Evolutionary conservation across 495 filamentous ascomycete species (phyloP).

Genomic region (Niebla homalea): DNA sequence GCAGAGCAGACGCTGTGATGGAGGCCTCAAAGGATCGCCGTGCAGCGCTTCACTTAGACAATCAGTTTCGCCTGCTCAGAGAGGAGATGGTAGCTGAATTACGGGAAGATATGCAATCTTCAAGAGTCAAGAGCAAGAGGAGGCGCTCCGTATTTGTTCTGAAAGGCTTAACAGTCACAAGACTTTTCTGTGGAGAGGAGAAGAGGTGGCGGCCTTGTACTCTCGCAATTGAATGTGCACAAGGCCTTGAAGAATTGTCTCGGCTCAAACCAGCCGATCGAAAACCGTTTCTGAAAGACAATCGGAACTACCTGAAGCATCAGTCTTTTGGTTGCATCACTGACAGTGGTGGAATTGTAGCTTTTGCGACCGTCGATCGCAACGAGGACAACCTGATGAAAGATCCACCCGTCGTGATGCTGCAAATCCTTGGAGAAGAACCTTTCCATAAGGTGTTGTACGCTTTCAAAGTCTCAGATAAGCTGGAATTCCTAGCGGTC

Average conservation of each 20-base stretch:
- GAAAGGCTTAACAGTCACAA: slow-evolving; percentile 18
- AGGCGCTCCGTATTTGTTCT: slow-evolving; percentile 20
- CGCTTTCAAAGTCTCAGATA: slow-evolving; percentile 22
- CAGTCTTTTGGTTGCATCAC: slow-evolving; percentile 48
- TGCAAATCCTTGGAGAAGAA: slow-evolving; percentile 36
- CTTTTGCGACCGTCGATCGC: slow-evolving; percentile 49
- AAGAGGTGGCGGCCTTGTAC: slow-evolving; percentile 25
- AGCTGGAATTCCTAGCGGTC: slow-evolving; percentile 37
- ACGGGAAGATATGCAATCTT: slow-evolving; percentile 43
- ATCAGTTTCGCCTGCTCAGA: slow-evolving; percentile 64
- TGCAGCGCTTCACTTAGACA: slow-evolving; percentile 46
- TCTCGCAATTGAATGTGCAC: slow-evolving; percentile 29
- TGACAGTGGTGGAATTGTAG: slow-evolving; percentile 35
- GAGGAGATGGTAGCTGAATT: slow-evolving; percentile 64
- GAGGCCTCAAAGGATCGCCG: slow-evolving; percentile 26
- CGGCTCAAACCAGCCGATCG: slow-evolving; percentile 19
- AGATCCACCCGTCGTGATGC: slow-evolving; percentile 33
- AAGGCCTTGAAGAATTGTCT: slow-evolving; percentile 33
- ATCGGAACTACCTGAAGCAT: slow-evolving; percentile 42
- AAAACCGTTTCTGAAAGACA: slow-evolving; percentile 34
- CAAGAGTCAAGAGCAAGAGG: slow-evolving; percentile 30
- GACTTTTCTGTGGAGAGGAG: slow-evolving; percentile 20
- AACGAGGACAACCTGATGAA: slow-evolving; percentile 37
- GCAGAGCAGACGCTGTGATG: slow-evolving; percentile 29
- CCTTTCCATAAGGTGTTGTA: slow-evolving; percentile 30